These are phyloP conservation scores for Pyrenophora teres DNA, from an alignment of 2,329 filamentous ascomycete genomes.

Conservation along the genomic window DNA sequence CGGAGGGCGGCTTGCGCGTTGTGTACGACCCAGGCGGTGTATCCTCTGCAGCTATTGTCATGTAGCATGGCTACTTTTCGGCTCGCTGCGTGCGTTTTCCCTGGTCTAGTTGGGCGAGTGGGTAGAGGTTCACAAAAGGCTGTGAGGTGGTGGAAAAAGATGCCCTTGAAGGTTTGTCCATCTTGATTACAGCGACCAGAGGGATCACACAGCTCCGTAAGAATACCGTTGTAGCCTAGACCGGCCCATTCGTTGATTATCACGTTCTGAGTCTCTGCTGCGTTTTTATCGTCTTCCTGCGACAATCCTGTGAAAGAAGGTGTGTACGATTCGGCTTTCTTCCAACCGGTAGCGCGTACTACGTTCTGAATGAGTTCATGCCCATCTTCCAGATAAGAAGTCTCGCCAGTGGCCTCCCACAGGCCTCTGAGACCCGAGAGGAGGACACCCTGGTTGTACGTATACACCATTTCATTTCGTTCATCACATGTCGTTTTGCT, in stretches of 20 bases:
- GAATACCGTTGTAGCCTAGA: slow-evolving; percentile 75
- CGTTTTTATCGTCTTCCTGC: neutral
- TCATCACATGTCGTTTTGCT: slow-evolving; percentile 75
- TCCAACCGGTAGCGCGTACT: slow-evolving; percentile 79
- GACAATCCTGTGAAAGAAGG: slow-evolving; percentile 1
- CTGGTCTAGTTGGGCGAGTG: slow-evolving; percentile 49
- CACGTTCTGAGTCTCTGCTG: neutral
- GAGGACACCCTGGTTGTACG: slow-evolving; percentile 93
- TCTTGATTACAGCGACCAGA: slow-evolving; percentile 78
- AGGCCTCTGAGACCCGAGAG: slow-evolving; percentile 80
- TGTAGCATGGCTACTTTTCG: slow-evolving; percentile 53
- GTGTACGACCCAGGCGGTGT: slow-evolving; percentile 75
- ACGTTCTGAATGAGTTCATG: slow-evolving; percentile 76
- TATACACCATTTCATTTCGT: slow-evolving; percentile 88
- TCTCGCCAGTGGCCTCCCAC: slow-evolving; percentile 76
- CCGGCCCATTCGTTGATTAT: slow-evolving; percentile 64
- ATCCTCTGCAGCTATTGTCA: slow-evolving; percentile 64
- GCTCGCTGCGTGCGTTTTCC: slow-evolving; percentile 50
- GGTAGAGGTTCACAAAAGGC: slow-evolving; percentile 74
- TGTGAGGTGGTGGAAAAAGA: slow-evolving; percentile 88
- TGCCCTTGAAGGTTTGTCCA: slow-evolving; percentile 88
- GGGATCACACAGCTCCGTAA: slow-evolving; percentile 85
- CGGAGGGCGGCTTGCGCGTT: slow-evolving; percentile 75
- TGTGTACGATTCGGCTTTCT: slow-evolving; percentile 24
- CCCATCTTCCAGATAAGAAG: slow-evolving; percentile 74